phyloP scores from a whole-genome alignment of 345 rosid genomes.

The Lumnitzera racemosa region DNA sequence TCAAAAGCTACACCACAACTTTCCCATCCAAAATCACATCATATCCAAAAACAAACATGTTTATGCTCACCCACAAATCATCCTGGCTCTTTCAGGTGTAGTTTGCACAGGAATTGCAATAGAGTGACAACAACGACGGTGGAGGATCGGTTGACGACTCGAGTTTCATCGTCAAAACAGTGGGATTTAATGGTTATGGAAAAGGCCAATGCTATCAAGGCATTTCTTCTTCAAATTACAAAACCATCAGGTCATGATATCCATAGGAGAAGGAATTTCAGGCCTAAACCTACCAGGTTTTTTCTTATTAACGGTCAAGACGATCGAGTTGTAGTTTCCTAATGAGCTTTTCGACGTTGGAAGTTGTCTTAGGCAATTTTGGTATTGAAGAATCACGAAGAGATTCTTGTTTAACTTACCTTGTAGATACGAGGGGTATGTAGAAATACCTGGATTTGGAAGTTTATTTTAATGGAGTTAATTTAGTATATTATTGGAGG shows the following conservation, averaged over 20 bases:
- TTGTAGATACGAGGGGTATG: no score
- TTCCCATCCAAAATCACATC: neutral
- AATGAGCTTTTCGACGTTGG: neutral
- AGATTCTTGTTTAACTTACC: no score
- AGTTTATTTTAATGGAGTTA: no score
- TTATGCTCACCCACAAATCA: constrained; percentile 42
- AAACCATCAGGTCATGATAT: constrained; percentile 23
- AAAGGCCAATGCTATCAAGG: constrained; percentile 8
- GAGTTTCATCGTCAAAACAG: no score
- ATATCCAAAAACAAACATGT: constrained; percentile 17
- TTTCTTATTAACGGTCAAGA: constrained; percentile 14
- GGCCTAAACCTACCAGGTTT: constrained; percentile 32
- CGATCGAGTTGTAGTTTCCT: constrained; percentile 17
- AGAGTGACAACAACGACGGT: neutral
- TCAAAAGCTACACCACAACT: constrained; percentile 8
- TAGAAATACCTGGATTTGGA: no score
- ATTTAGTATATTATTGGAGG: no score
- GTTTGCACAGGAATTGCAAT: constrained; percentile 23
- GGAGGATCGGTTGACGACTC: no score
- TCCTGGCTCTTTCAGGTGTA: constrained; percentile 49
- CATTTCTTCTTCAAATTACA: constrained; percentile 23
- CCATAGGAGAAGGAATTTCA: constrained; percentile 26
- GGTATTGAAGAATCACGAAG: no score
- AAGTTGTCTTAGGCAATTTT: neutral
- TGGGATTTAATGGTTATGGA: no score